A percentile compares a stretch with the other conserved stretches of the same genome.
phyloP scores from a whole-genome alignment of 2,329 filamentous ascomycete species.

The Biscogniauxia mediterranea region DNA sequence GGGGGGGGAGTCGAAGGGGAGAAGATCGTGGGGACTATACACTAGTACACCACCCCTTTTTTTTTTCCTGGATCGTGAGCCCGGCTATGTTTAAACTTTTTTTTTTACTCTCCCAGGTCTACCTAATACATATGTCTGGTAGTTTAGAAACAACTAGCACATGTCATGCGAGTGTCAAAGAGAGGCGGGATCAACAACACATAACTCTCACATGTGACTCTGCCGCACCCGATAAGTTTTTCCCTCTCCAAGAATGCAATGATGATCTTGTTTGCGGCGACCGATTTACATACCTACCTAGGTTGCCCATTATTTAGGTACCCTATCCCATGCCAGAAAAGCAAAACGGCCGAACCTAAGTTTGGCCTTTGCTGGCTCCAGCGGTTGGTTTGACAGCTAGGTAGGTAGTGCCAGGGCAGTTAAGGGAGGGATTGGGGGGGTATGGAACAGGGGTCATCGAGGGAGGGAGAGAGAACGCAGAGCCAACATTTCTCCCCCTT shows the following conservation, averaged over 20 bases:
- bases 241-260: too few relatives aligned
- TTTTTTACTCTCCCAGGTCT: too few relatives aligned
- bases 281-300: too few relatives aligned
- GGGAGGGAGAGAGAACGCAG: not conserved
- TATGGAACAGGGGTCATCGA: not conserved
- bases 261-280: too few relatives aligned
- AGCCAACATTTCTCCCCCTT: not conserved
- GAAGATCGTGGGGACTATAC: too few relatives aligned
- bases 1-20: too few relatives aligned
- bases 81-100: too few relatives aligned
- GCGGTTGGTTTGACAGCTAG: constrained; percentile 1
- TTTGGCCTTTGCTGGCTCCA: constrained; percentile 10
- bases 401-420: not conserved
- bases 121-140: too few relatives aligned
- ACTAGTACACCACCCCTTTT: too few relatives aligned
- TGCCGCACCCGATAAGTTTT: not conserved
- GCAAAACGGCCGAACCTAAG: constrained; percentile 10
- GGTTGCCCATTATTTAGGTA: not conserved
- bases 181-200: not conserved
- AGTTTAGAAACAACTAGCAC: too few relatives aligned
- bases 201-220: not conserved
- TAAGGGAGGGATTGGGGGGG: not conserved
- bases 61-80: too few relatives aligned
- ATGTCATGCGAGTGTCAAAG: too few relatives aligned
- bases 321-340: not conserved